Evolutionary conservation across 306 rosid species (phyloP), one percentile per base, ranked within the genome.

Genomic region (Leucaena leucocephala): DNA sequence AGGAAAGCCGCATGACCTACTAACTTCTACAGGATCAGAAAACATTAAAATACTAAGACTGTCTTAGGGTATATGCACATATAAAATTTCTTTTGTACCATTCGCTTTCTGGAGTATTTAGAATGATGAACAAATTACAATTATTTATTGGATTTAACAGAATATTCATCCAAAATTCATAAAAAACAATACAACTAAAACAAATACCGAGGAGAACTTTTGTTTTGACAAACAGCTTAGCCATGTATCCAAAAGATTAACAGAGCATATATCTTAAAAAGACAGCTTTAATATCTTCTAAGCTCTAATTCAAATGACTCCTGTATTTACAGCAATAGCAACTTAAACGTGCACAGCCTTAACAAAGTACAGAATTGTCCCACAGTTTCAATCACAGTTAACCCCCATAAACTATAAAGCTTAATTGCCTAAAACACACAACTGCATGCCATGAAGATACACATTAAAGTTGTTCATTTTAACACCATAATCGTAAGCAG

Each of bases 321-420:
- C 2, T 64, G 40, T 34, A 73, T 38, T 63, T 36, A 15, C 67
- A 62, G 34, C 39, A 6, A 40, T 33, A 72, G 67, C 54, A 63
- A 63, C 39, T 15, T 44, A 75, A 40, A 21, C 19, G 10, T 62
- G 12, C 14, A 61, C 12, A 72, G 49, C 70, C 83, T 52, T 33
- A 80, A 33, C 19, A 64, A 64, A 39, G 16, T 35, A 65, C 49
- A 40, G 52, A 65, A 7, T 73, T 45, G 68, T 62, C 68, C 68
- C 19, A 61, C 39, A 27, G 66, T 61, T 40, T 17, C 34, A 33
- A 22, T 50, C 48, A 19, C 34, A 65, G 12, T 65, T 17, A 65
- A 80, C 57, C 71, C 44, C 21, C 58, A 74, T 43, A 66, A 49
- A 66, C 50, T 65, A 66, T 34, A 58, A 61, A 71, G 64, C 54